Evolutionary conservation across 495 filamentous ascomycete genomes (phyloP), one percentile per base, ranked within the genome.

Genomic region (Amniculicola lignicola): DNA sequence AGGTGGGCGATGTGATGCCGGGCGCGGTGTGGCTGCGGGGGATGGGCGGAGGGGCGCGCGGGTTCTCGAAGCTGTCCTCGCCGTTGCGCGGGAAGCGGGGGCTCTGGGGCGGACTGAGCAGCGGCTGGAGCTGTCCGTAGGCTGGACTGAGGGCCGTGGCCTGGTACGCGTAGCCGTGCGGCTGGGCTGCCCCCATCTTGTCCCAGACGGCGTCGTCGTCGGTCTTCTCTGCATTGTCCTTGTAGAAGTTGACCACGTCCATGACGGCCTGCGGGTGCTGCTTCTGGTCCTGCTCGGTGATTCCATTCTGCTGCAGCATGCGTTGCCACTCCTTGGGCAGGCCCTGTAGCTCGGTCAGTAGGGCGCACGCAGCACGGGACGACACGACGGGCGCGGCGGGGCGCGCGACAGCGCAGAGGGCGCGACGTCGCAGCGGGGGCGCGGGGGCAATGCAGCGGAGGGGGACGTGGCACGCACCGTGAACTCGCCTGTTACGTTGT

Each of bases 281-380:
- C 69, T 95, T 85, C 71, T 94, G 90, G 65, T 96, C 93, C 71
- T 89, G 90, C 74, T 95, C 89, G 3, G 92, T 88, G 63, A 98
- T 97, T 51, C 93, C 93, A 72, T 86, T 96, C 69, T 96, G 90
- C 73, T 93, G 87, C 60, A 98, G 81, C 66, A 95, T 79, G 35
- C 88, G 83, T 72, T 98, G 93, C 93, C 93, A 98, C 78, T 98
- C 93, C 70, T 94, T 95, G 1, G 93, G 93, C 28, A 98, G 75
- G 57, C 93, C 93, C 89, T 94, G 63, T 33, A n/a, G 27, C 23
- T 6, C 0, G 6, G 49, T 59, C 29, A 48, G 51, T 18, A 25
- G 15, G 43, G 9, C n/a, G 9, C 2, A 1, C n/a, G 31, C 1
- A 15, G 23, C 37, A 39, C 7, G 24, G 35, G 46, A 21, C 24